Base-by-base conservation (phyloP, 2,329 filamentous ascomycete species). In the Cladosporium colombiae region DNA sequence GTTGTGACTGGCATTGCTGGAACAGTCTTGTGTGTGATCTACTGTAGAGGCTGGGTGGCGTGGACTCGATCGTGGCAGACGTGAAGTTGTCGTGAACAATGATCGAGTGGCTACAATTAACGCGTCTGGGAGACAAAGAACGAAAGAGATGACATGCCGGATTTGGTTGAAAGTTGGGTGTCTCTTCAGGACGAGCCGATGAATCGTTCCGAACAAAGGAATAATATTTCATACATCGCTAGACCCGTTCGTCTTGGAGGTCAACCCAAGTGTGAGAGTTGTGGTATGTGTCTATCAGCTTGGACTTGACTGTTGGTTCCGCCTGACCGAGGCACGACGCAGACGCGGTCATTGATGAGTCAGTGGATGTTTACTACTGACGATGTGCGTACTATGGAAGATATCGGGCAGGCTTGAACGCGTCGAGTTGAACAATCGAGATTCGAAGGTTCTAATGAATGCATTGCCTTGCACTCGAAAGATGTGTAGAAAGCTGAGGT, bases 1-100 rank as follows among this genome's bases (percentile, higher is more conserved):
- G 60, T 62, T 27, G 60, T 62, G 5, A 62, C 60, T 33, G 52
- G 52, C 52, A 55, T 55, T n/a, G 27, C 27, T 55, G 29, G 8
- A 8, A 35, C 23, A 3, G n/a, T 46, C 3, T 13, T 21, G 8
- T n/a, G 18, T n/a, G 18, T 10, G 18, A 44, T 44, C 7, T 21
- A 18, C 18, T 44, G 37, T 23, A 13, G n/a, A 21, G 0, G 23
- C n/a, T 13, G 40, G 13, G 8, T 44, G n/a, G 16, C 21, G n/a
- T 2, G 7, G n/a, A 5, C 40, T 46, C 8, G n/a, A 21, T 23
- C 8, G 40, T 21, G 40, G n/a, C 8, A 21, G 10, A 21, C n/a
- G 8, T 46, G 21, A 8, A 46, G 8, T 4, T 13, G 40, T 21
- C 3, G n/a, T 46, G 40, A 23, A 46, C n/a, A 46, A 46, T 46